phyloP scores from a whole-genome alignment of 139 green algal species.

The Penium margaritaceum region DNA sequence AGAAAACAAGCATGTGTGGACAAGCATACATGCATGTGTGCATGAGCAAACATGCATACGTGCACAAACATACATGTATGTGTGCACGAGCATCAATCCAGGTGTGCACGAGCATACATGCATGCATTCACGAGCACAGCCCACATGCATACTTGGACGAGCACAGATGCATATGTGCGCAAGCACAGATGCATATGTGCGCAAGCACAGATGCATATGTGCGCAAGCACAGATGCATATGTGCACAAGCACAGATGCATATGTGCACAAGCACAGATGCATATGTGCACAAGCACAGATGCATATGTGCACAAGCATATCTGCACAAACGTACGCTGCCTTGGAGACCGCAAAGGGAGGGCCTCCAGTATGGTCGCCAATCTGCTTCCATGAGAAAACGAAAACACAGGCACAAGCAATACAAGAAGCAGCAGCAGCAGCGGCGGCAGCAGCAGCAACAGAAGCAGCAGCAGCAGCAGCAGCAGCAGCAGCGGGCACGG shows the following conservation, averaged over 20 bases:
- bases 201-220: not conserved
- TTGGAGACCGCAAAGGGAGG: constrained; percentile 25
- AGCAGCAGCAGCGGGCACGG: too few relatives aligned
- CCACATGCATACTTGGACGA: too few relatives aligned
- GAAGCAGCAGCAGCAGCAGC: too few relatives aligned
- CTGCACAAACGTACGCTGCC: constrained; percentile 13
- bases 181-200: too few relatives aligned
- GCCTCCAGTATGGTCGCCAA: constrained; percentile 25
- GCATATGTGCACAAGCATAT: not conserved
- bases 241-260: not conserved
- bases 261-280: not conserved
- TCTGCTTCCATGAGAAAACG: constrained; percentile 7
- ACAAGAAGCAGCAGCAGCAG: too few relatives aligned
- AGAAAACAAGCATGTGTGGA: not conserved
- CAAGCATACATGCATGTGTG: not conserved
- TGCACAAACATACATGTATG: not conserved
- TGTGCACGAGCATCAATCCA: too few relatives aligned
- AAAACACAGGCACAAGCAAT: not conserved
- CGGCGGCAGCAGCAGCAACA: too few relatives aligned
- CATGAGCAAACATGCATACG: constrained; percentile 2
- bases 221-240: not conserved
- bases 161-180: too few relatives aligned
- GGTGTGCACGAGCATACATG: too few relatives aligned
- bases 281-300: not conserved
- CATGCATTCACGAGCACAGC: too few relatives aligned